Evolutionary conservation across 768 basidiomycete species (phyloP), one percentile per base, ranked within the genome.

Genomic region (Hygrocybe punicea): DNA sequence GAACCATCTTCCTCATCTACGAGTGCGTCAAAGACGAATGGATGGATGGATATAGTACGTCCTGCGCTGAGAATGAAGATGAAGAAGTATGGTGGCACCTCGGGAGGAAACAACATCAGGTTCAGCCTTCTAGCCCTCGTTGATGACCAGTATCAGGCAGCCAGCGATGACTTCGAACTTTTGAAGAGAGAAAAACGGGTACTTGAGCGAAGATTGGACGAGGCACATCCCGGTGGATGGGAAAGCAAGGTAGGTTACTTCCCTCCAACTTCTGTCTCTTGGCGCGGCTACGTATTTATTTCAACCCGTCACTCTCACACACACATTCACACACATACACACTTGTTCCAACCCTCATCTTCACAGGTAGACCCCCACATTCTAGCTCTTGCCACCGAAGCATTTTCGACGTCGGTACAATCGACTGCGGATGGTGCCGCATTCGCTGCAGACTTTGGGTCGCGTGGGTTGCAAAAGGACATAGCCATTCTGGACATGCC

Each of bases 71-170:
- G 80, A 35, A 75, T 79, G 71, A 84, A 84, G 65, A 86, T 86
- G 84, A 75, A 78, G 59, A 79, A 79, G 59, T 81, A 81, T 58
- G 79, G 81, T 25, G 79, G 79, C 6, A 73, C 72, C 2, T 75
- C 71, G 8, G 73, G 71, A 33, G 74, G 70, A 36, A 67, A 65
- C 46, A 78, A 84, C 56, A 84, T 85, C 54, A 76, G 80, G 10
- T 85, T 84, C 67, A 84, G 79, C 63, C 72, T 87, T 36, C 77
- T 87, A 16, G 85, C 85, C 2, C 71, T 87, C 58, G 82, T 84
- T 37, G 78, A 82, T 56, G 81, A 80, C 40, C 36, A 68, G 37
- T 84, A 79, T 61, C 66, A 76, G 54, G 68, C 69, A 49, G 75
- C 75, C 8, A 79, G 75, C 63, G 84, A 86, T 63, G 77, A 74